Evolutionary conservation across 306 rosid genomes (phyloP).

Genomic region (Pyrus bretschneideri): DNA sequence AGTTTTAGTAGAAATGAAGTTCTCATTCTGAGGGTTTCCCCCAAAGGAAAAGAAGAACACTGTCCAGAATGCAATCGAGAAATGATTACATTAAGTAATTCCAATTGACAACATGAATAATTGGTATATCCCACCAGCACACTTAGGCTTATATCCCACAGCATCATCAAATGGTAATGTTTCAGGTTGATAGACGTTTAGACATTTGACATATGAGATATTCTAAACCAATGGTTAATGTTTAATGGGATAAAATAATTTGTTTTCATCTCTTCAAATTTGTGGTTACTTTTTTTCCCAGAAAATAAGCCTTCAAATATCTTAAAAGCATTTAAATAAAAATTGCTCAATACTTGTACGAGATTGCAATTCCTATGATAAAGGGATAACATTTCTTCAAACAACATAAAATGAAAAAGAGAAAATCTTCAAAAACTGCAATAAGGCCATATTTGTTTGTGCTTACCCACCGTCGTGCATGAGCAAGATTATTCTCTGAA

Average conservation of each 20-base stretch:
- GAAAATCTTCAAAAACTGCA: constrained; percentile 16
- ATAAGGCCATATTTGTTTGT: constrained; percentile 36
- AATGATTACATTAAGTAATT: too few relatives aligned
- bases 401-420: neutral
- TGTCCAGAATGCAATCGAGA: too few relatives aligned
- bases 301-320: neutral
- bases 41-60: too few relatives aligned
- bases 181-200: neutral
- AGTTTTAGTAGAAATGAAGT: neutral
- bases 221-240: neutral
- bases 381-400: neutral
- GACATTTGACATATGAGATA: neutral
- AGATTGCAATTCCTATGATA: neutral
- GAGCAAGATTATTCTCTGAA: constrained; percentile 54
- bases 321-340: neutral
- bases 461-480: constrained; percentile 99
- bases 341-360: too few relatives aligned
- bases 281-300: neutral
- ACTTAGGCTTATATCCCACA: too few relatives aligned
- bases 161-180: too few relatives aligned
- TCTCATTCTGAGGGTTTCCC: too few relatives aligned
- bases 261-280: neutral
- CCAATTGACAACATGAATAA: too few relatives aligned
- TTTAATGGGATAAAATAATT: neutral
- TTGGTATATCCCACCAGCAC: too few relatives aligned